Base-by-base conservation (phyloP, 2,329 filamentous ascomycete genomes). In the Botrytis fabae region DNA sequence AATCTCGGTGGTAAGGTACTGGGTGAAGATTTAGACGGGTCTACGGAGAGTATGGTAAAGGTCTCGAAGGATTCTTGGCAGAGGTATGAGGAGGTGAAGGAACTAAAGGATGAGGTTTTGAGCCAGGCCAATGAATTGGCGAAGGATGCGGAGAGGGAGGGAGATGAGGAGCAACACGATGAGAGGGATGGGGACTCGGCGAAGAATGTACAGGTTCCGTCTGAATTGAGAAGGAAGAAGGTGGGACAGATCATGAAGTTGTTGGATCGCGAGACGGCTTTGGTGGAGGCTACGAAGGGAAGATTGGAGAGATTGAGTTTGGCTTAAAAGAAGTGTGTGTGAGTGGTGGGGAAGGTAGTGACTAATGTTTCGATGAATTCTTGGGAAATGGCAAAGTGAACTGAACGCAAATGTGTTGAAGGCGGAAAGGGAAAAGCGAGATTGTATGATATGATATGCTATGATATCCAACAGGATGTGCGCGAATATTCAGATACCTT, bases 221-320 rank as follows among this genome's bases (percentile, higher is more conserved):
- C 85, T 32, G 88, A 90, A 71, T 85, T 92, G 73, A 85, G 90
- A 73, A 88, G 85, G 81, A 86, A 85, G 69, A 92, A 92, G 82
- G 81, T 93, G 76, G 85, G 85, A 73, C 87, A 92, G 79, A 89
- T 93, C 35, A 89, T 89, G 81, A 82, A 83, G 42, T 81, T 92
- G 74, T 82, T 93, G 76, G 89, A 91, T 73, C 84, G 91, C 42
- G 91, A 93, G 82, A 88, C 88, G 64, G 90, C 90, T 8, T 81
- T 93, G 78, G 88, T 93, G 10, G 90, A 93, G 77, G 91, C 89
- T 35, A 87, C 92, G 35, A 89, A 86, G 76, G 85, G 85, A 73
- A 85, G 91, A 73, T 81, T 93, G 75, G 88, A 91, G 80, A 86
- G 85, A 75, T 82, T 93, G 71, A 83, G 75, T 61, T 73, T 80